Conservation (phyloP, 495 filamentous ascomycete species). For the Xylaria bambusicola region DNA sequence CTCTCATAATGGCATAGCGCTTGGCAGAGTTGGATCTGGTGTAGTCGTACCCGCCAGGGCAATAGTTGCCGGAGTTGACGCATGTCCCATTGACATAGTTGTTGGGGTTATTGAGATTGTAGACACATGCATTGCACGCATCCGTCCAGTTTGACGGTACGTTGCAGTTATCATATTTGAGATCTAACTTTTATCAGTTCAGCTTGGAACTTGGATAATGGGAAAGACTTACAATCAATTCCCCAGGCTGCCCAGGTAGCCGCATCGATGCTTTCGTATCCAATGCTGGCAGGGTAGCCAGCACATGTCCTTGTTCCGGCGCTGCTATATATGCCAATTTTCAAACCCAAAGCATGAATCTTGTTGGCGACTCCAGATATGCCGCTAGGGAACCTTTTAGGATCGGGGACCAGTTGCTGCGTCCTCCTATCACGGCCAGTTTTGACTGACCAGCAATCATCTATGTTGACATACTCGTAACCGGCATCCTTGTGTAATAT, state of each 20-base stretch:
- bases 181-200: slow-evolving; percentile 30
- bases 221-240: slow-evolving; percentile 53
- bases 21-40: slow-evolving; percentile 50
- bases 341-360: slow-evolving; percentile 62
- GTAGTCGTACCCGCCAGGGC: slow-evolving; percentile 51
- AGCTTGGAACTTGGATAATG: neutral
- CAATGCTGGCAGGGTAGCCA: slow-evolving; percentile 61
- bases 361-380: slow-evolving; percentile 59
- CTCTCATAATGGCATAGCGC: slow-evolving; percentile 60
- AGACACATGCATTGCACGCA: slow-evolving; percentile 16
- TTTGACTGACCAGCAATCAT: slow-evolving; percentile 67
- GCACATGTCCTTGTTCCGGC: slow-evolving; percentile 66
- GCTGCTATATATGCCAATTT: slow-evolving; percentile 66
- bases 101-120: slow-evolving; percentile 25
- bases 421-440: slow-evolving; percentile 45
- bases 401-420: slow-evolving; percentile 55
- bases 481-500: slow-evolving; percentile 57
- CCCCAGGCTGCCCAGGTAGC: slow-evolving; percentile 64
- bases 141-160: slow-evolving; percentile 47
- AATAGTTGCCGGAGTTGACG: slow-evolving; percentile 40
- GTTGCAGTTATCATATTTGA: slow-evolving; percentile 77
- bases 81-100: slow-evolving; percentile 37
- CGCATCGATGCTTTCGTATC: slow-evolving; percentile 65
- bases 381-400: slow-evolving; percentile 61
- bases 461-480: slow-evolving; percentile 66